Evolutionary conservation across 2,329 filamentous ascomycete genomes (phyloP), one percentile per base, ranked within the genome.

Genomic region (Tympanopsis confertula): DNA sequence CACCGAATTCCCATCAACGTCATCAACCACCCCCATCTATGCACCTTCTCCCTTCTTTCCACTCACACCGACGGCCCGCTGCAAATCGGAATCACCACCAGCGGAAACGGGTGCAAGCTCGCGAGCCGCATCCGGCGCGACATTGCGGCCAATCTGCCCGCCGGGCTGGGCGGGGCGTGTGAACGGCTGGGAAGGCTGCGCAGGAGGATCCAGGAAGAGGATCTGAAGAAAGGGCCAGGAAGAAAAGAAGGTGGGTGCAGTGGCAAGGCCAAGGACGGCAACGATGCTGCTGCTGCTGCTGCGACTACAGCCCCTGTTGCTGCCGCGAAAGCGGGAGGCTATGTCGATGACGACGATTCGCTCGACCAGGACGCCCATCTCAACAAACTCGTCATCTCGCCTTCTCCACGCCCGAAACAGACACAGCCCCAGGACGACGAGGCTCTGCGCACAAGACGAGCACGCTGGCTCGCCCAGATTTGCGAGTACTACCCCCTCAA

Each of bases 401-500:
- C 79, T n/a, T n/a, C n/a, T n/a, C n/a, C n/a, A n/a, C n/a, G n/a
- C n/a, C n/a, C n/a, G n/a, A n/a, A n/a, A n/a, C 7, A 7, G 7
- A 26, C 22, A 10, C 7, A 7, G 22, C 7, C 22, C 7, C 7
- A 26, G 33, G 86, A 91, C 50, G 62, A 72, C 1, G 80, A 83
- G 42, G 80, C 81, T 3, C 74, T 77, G 13, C 86, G 86, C 53
- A 86, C 74, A 18, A 70, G 89, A 42, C 74, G 91, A 37, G 88
- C 94, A 67, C 75, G 91, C 41, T 98, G 91, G 91, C 68, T 98
- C 1, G 77, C 83, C 14, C 91, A 98, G 55, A 86, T 98, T 38
- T 98, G 91, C 68, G 91, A 98, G 64, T 98, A 98, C 61, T 98
- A 91, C 89, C 88, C 91, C 1, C 68, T 98, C 19, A 79, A 78